These are phyloP conservation scores for Cercophora newfieldiana DNA, from an alignment of 495 filamentous ascomycete species.

Conservation along the genomic window DNA sequence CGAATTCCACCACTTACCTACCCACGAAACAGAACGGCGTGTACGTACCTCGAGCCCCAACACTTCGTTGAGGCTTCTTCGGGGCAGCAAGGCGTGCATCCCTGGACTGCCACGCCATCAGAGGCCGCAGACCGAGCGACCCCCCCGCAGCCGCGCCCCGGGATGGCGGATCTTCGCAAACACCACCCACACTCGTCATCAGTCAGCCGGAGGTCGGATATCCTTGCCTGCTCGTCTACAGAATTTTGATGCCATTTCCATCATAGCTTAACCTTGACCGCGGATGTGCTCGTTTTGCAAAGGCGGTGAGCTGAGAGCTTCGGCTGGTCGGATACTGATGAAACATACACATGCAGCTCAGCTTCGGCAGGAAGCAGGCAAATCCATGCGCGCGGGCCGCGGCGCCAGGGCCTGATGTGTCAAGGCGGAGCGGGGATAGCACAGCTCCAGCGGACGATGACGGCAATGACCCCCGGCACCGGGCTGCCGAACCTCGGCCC, in stretches of 20 bases:
- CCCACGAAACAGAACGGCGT: not conserved
- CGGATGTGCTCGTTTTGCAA: not conserved
- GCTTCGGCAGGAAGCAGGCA: slow-evolving; percentile 5
- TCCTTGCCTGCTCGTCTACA: not conserved
- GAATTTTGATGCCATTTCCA: not conserved
- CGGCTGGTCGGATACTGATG: not conserved
- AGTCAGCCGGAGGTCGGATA: not conserved
- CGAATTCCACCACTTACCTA: slow-evolving; percentile 3
- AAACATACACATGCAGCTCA: not conserved
- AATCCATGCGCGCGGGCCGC: slow-evolving; percentile 9
- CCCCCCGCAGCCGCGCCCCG: slow-evolving; percentile 7
- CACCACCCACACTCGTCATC: too few species aligned
- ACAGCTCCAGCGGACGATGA: not conserved
- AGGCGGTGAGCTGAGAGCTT: not conserved
- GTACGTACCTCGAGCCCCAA: not conserved
- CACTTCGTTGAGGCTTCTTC: not conserved
- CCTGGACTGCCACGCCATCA: not conserved
- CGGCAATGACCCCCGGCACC: slow-evolving; percentile 1
- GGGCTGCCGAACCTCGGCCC: slow-evolving; percentile 11
- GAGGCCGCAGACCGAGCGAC: slow-evolving; percentile 8
- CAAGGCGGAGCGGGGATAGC: not conserved
- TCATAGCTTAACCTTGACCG: not conserved
- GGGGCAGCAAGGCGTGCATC: slow-evolving; percentile 21
- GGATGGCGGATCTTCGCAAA: not conserved
- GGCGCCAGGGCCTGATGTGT: not conserved